These are phyloP conservation scores for Ustilaginoidea virens DNA, from an alignment of 2,329 filamentous ascomycete species.

Conservation along the genomic window DNA sequence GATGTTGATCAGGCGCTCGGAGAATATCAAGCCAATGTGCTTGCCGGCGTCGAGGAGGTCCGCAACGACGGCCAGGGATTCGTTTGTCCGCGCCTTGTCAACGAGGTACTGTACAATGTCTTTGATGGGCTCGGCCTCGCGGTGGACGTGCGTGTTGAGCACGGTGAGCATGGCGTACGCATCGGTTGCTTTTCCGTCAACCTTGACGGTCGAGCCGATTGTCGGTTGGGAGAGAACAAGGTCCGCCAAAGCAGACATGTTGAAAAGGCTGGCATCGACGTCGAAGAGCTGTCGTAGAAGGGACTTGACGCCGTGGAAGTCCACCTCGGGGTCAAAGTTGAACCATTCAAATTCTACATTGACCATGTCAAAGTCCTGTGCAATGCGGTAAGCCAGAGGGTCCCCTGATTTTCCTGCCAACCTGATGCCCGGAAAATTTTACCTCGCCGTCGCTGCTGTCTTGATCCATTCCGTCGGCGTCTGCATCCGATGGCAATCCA, in stretches of 20 bases:
- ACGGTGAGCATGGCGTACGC: conserved; percentile 86
- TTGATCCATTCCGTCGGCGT: conserved; percentile 33
- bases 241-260: conserved; percentile 75
- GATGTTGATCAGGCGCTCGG: conserved; percentile 91
- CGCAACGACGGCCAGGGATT: conserved; percentile 39
- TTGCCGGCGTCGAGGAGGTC: conserved; percentile 36
- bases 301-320: conserved; percentile 89
- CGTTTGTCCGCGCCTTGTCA: conserved; percentile 35
- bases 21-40: conserved; percentile 73
- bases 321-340: conserved; percentile 75
- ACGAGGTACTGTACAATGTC: conserved; percentile 58
- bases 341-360: conserved; percentile 99
- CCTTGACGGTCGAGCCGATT: conserved; percentile 89
- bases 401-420: background rate
- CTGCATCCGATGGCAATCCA: conserved; percentile 22
- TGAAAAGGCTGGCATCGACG: conserved; percentile 69
- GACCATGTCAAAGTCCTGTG: conserved; percentile 74
- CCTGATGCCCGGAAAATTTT: conserved; percentile 5
- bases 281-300: conserved; percentile 87
- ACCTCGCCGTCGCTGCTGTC: conserved; percentile 40
- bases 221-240: conserved; percentile 74
- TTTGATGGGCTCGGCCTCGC: conserved; percentile 56
- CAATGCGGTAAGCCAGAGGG: conserved; percentile 4
- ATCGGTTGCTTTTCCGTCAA: conserved; percentile 86
- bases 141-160: conserved; percentile 67